A percentile compares a stretch with the other conserved stretches of the same genome.
phyloP scores from a whole-genome alignment of 2,329 filamentous ascomycete species.

The Lasiodiplodia sp. region DNA sequence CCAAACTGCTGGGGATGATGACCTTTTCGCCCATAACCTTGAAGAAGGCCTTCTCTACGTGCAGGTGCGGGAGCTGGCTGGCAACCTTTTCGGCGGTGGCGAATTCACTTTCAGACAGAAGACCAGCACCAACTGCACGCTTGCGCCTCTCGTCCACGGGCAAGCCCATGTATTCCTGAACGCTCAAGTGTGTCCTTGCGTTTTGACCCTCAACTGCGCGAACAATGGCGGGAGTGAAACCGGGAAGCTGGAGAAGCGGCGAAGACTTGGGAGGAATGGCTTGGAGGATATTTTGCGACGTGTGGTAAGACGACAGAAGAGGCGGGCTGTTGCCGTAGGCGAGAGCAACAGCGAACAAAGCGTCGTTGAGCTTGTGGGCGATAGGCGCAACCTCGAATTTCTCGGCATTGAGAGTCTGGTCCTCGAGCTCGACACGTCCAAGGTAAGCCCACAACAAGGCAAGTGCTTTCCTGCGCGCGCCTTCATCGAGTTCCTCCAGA shows the following conservation, averaged over 20 bases:
- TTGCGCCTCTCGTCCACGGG: slow-evolving; percentile 76
- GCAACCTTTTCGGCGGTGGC: slow-evolving; percentile 77
- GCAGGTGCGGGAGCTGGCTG: slow-evolving; percentile 81
- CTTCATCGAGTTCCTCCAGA: slow-evolving; percentile 81
- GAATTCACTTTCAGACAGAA: slow-evolving; percentile 80
- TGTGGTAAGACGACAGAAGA: slow-evolving; percentile 80
- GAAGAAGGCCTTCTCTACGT: slow-evolving; percentile 94
- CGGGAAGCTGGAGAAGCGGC: slow-evolving; percentile 88
- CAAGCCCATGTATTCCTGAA: slow-evolving; percentile 89
- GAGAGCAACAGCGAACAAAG: slow-evolving; percentile 85
- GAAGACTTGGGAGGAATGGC: slow-evolving; percentile 83
- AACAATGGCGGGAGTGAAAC: slow-evolving; percentile 73
- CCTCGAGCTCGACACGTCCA: slow-evolving; percentile 83
- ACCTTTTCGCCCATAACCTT: slow-evolving; percentile 95
- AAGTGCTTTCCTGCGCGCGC: slow-evolving; percentile 82
- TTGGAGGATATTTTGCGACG: slow-evolving; percentile 88
- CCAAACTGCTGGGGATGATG: slow-evolving; percentile 89
- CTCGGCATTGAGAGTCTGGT: slow-evolving; percentile 76
- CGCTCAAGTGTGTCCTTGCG: slow-evolving; percentile 68
- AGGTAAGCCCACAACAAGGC: slow-evolving; percentile 95
- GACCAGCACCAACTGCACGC: slow-evolving; percentile 72
- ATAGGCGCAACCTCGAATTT: slow-evolving; percentile 91
- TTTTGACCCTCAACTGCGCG: slow-evolving; percentile 74
- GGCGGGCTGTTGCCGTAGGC: slow-evolving; percentile 85
- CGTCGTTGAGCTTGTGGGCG: slow-evolving; percentile 82